Conservation (phyloP, 2,329 filamentous ascomycete species). For the Penicillium freii region DNA sequence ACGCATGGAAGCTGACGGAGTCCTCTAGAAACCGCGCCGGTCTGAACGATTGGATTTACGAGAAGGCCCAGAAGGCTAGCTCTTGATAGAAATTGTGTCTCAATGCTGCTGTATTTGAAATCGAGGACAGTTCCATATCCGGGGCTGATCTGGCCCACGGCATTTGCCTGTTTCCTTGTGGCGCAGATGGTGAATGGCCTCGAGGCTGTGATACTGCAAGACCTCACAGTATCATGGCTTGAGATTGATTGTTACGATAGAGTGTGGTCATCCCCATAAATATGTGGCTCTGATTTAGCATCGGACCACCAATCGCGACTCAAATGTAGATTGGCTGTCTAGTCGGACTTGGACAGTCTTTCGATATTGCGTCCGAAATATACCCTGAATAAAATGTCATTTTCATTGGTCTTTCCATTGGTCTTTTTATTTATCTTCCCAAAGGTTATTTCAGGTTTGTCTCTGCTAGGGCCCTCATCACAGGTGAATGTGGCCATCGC, state of each 20-base stretch:
- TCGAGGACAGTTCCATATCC: conserved; percentile 16
- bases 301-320: conserved; percentile 4
- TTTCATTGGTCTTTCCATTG: conserved; percentile 3
- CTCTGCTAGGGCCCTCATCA: not conserved
- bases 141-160: conserved; percentile 19
- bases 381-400: conserved; percentile 20
- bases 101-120: conserved; percentile 10
- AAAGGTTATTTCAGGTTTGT: not conserved
- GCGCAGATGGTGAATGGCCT: conserved; percentile 3
- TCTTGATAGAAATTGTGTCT: conserved; percentile 17
- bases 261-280: conserved; percentile 5
- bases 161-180: conserved; percentile 11
- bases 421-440: not conserved
- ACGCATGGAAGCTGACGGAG: conserved; percentile 13
- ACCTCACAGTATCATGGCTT: not conserved
- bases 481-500: not conserved
- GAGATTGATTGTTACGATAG: not conserved
- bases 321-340: conserved; percentile 5
- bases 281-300: conserved; percentile 5
- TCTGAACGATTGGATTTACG: conserved; percentile 96
- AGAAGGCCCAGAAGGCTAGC: conserved; percentile 59
- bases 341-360: not conserved
- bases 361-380: conserved; percentile 6
- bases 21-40: conserved; percentile 70
- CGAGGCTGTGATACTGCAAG: not conserved